A percentile compares a stretch with the other conserved stretches of the same genome.
phyloP scores from a whole-genome alignment of 2,329 filamentous ascomycete genomes.

The Colletotrichum melonis region DNA sequence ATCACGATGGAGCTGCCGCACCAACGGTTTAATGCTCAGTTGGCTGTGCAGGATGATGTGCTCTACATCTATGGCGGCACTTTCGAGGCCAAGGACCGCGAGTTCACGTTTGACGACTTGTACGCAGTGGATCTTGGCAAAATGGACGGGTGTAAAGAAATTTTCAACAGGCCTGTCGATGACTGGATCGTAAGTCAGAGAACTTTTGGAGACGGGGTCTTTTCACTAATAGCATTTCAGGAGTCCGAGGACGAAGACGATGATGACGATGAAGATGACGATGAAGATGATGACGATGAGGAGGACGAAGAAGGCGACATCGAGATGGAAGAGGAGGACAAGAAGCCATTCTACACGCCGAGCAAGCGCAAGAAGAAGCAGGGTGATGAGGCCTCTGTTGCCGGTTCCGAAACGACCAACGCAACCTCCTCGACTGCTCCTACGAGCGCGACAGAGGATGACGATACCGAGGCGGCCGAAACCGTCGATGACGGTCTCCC shows the following conservation, averaged over 20 bases:
- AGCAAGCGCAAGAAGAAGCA: conserved; percentile 69
- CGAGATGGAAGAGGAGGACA: conserved; percentile 58
- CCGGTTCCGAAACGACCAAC: conserved; percentile 41
- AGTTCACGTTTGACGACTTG: conserved; percentile 96
- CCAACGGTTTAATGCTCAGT: conserved; percentile 87
- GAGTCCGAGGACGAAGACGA: conserved; percentile 70
- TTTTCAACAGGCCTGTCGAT: conserved; percentile 84
- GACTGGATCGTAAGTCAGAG: conserved; percentile 78
- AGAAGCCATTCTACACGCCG: conserved; percentile 57
- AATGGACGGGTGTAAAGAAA: conserved; percentile 91
- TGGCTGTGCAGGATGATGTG: conserved; percentile 91
- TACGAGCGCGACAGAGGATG: conserved; percentile 50
- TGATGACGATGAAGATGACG: conserved; percentile 68
- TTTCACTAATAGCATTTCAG: conserved; percentile 47
- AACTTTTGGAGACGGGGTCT: conserved; percentile 44
- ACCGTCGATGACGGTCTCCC: conserved; percentile 80
- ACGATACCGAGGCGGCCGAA: conserved; percentile 60
- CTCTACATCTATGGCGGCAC: conserved; percentile 96
- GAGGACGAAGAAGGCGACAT: conserved; percentile 59
- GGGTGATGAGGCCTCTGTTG: conserved; percentile 50
- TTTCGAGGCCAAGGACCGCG: conserved; percentile 92
- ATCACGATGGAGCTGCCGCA: conserved; percentile 88
- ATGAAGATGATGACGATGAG: conserved; percentile 64
- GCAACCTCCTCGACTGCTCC: conserved; percentile 41
- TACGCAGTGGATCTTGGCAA: conserved; percentile 95